Base-by-base conservation (phyloP, 202 grass and related monocot genomes). In the Schoenoplectus triqueter region DNA sequence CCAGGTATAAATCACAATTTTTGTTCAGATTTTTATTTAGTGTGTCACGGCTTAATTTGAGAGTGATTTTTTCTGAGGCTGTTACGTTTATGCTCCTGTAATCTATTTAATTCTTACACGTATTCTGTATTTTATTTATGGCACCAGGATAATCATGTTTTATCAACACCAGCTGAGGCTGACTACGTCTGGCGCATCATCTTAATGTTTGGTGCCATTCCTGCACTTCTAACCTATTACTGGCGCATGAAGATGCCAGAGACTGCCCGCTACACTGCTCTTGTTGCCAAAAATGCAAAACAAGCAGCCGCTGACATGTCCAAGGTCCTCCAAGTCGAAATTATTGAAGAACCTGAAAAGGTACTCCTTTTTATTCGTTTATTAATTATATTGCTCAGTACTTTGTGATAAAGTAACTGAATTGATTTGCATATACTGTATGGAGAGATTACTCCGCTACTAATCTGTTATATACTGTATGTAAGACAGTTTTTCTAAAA, bases 241-340 rank as follows among this genome's bases (percentile, higher is more conserved):
- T 95, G 90, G 90, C 88, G 92, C 54, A 84, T 86, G 66, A 95
- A 95, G 87, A 95, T 92, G 92, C 90, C 92, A 6, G 92, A 95
- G 87, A 95, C 88, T 19, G 87, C 92, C 41, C 88, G 92, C 2
- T 95, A 92, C 88, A 95, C 92, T 48, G 90, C 90, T 14, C 86
- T 95, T 7, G 90, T 95, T 1, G 92, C 92, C 45, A 92, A 85
- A 82, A 87, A 95, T 87, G 90, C 88, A 66, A 89, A 89, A 84
- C 84, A 86, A 82, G 92, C 92, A 0, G 92, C 92, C 15, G 17
- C 83, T 13, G 91, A 97, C 88, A 97, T 97, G 91, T 81, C 89
- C 1, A 84, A 69, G 5, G 89, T 97, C 0, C 91, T 97, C 68
- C 88, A 92, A 65, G 57, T 91, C 3, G 91, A 96, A 44, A 52